Evolutionary conservation across 2,329 filamentous ascomycete species (phyloP), one percentile per base, ranked within the genome.

Genomic region (Alternaria sp.): DNA sequence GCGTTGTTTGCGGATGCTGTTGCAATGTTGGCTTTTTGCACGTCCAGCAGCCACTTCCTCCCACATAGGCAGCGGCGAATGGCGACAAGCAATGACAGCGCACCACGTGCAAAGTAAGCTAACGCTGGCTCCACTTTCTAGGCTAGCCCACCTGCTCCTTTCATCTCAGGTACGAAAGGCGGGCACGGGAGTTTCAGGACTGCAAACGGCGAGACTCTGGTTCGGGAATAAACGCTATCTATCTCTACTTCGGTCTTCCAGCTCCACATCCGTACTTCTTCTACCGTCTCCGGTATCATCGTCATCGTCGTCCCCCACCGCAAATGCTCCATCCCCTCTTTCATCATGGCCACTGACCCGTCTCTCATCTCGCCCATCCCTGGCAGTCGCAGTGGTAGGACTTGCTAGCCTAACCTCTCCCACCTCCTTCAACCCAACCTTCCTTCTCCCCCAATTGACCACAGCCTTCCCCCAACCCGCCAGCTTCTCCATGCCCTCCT

Each of bases 401-500:
- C 76, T 78, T 12, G 20, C 55, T 43, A 78, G 43, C 65, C 73
- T 65, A 20, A 79, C 72, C 28, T 70, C 71, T 11, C 71, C 71
- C 62, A 44, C 72, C 53, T 59, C 58, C 44, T 20, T 61, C 60
- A 49, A 63, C n/a, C 44, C 74, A 53, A 64, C 63, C 30, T 63
- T 65, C 46, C 68, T 67, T 44, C 75, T 70, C 4, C 74, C 64
- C 74, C 69, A 74, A 23, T 63, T 54, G 1, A 69, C 65, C 15
- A 64, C 37, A 14, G 53, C 59, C 37, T 58, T 72, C 21, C 78
- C 63, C 10, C 65, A 59, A 1, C 60, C 64, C 59, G 69, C 77
- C 15, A 78, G 4, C 54, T 65, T 71, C 61, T 80, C 78, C 69
- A 78, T 71, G 1, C 70, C 53, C 59, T 75, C 75, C 21, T 79